Base-by-base conservation (phyloP, 768 basidiomycete genomes). In the Leccinum fibrillosum region DNA sequence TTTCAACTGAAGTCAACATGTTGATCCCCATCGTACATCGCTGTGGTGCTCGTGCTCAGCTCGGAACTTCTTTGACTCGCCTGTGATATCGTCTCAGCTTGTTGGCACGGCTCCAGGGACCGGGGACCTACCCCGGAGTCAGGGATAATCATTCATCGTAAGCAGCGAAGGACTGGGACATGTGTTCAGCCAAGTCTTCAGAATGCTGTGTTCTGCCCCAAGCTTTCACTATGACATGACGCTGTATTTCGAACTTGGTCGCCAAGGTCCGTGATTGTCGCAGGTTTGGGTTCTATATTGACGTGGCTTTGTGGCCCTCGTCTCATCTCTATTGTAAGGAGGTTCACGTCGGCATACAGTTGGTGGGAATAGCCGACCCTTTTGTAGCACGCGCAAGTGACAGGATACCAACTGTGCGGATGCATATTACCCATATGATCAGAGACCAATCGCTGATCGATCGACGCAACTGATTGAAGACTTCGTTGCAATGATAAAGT, bases 401-500 rank as follows among this genome's bases (percentile, higher is more conserved):
- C 47, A 66, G 60, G 49, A 51, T n/a, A 66, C 49, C 57, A 37
- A 30, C 44, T 28, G 26, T 28, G 45, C 45, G 42, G 44, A 54
- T 59, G 28, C 21, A 11, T 28, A 42, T 17, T 19, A 35, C 25
- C 32, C 21, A 48, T 28, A 28, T 9, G 26, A 28, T 30, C 26
- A 23, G 53, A n/a, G 7, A 28, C 21, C n/a, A 23, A 23, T 45
- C 11, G 19, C 11, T 45, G 44, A 45, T 45, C 21, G 44, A 45
- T 45, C 44, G 21, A 45, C 44, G 4, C 21, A 9, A 13, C 53
- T 49, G 42, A 59, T 21, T 51, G 54, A 47, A 30, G 35, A 21
- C 45, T 10, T 50, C 32, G 48, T 54, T 48, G 19, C 58, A 37
- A 51, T 10, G 53, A 65, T 60, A 61, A 67, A 64, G 45, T 32